Percentiles rank a stretch among this genome's conserved stretches.
phyloP scores from a whole-genome alignment of 179 eudicot genomes.

The Spergularia azorica region DNA sequence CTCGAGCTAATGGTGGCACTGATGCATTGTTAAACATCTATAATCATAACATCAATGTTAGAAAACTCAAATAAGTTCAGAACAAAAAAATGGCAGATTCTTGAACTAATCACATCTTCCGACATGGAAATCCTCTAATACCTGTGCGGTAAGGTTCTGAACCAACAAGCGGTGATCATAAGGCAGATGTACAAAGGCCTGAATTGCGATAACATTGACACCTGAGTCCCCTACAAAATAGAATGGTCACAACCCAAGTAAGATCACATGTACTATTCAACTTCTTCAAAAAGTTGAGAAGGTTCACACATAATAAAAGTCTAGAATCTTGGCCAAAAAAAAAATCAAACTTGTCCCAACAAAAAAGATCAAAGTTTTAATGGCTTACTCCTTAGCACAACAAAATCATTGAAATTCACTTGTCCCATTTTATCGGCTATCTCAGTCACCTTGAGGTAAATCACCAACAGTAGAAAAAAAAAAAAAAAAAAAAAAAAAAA shows the following conservation, averaged over 20 bases:
- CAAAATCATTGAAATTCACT: background rate
- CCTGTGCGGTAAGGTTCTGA: slow-evolving; percentile 90
- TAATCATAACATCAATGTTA: background rate
- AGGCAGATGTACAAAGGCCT: slow-evolving; percentile 80
- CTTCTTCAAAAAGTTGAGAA: background rate
- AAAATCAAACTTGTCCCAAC: no score
- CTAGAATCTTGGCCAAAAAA: background rate
- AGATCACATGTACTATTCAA: background rate
- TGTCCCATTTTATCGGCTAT: background rate
- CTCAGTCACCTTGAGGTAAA: background rate
- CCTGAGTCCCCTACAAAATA: slow-evolving; percentile 54
- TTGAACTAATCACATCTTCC: background rate
- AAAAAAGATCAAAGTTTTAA: background rate
- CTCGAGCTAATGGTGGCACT: slow-evolving; percentile 72
- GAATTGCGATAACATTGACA: slow-evolving; percentile 71
- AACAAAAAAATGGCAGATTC: background rate
- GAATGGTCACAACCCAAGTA: background rate
- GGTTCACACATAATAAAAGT: background rate
- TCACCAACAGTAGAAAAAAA: background rate
- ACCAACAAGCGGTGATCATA: slow-evolving; percentile 69
- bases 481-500: no score
- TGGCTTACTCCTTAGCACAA: background rate
- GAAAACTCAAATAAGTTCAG: background rate
- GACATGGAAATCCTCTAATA: slow-evolving; percentile 16
- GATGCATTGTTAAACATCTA: slow-evolving; percentile 76